These are phyloP conservation scores for Nigrospora oryzae DNA, from an alignment of 2,329 filamentous ascomycete genomes.

Conservation along the genomic window DNA sequence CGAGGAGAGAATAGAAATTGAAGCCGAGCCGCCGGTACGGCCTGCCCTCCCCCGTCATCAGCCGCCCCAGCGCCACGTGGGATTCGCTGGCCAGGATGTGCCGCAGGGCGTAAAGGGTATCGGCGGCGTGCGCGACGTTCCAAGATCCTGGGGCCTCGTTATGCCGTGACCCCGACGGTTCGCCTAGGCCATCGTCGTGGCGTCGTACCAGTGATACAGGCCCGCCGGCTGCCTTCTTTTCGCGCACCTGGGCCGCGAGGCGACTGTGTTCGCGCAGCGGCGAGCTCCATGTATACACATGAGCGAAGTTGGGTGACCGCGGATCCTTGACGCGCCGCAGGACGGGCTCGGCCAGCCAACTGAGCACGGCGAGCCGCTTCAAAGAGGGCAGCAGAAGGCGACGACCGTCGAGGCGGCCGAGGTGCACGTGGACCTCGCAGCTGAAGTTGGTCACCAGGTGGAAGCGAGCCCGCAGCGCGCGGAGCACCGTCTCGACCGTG, in stretches of 20 bases:
- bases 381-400: conserved; percentile 22
- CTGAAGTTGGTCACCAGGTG: conserved; percentile 24
- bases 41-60: conserved; percentile 23
- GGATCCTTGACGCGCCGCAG: conserved; percentile 27
- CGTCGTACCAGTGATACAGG: conserved; percentile 1
- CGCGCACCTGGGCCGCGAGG: conserved; percentile 12
- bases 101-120: conserved; percentile 8
- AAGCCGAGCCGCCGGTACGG: conserved; percentile 28
- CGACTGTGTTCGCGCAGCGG: conserved; percentile 22
- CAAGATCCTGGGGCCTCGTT: not conserved
- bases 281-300: conserved; percentile 28
- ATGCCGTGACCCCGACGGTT: conserved; percentile 3
- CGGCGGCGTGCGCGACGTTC: not conserved
- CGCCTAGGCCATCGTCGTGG: conserved; percentile 1
- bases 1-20: conserved; percentile 29
- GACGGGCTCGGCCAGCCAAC: conserved; percentile 27
- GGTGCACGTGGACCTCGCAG: conserved; percentile 29
- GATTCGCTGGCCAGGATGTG: conserved; percentile 20
- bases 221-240: not conserved
- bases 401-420: conserved; percentile 23
- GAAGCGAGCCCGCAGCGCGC: conserved; percentile 12
- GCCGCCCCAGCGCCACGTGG: conserved; percentile 20
- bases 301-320: conserved; percentile 24
- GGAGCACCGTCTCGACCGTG: conserved; percentile 15
- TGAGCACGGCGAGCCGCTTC: conserved; percentile 23